Evolutionary conservation across 257 asterid genomes (phyloP), one percentile per base, ranked within the genome.

Genomic region (Rhazya stricta): DNA sequence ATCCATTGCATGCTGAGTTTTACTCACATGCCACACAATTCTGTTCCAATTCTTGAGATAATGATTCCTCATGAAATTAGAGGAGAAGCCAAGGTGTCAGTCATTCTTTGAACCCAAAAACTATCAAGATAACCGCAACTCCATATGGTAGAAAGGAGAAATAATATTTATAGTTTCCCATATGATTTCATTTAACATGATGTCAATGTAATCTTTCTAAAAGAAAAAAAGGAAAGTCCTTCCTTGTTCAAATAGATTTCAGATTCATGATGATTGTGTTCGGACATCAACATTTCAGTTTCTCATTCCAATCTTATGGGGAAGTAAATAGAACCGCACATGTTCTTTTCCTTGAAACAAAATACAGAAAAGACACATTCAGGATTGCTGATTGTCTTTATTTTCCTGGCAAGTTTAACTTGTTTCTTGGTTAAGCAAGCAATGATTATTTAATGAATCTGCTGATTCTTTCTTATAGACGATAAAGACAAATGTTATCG

Each of bases 401-500:
- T 51, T 50, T 41, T 5, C 45, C 72, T 30, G 12, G 12, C 43
- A 46, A 5, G 16, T 12, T 74, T 74, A 27, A 46, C 21, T 73
- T 34, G 1, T 12, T 6, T 23, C 5, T 18, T 73, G 18, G 58
- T 21, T 19, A 13, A 69, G 25, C 37, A 34, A 18, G 37, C 19
- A 48, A 18, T 60, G 51, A 68, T 58, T 43, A 42, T 41, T 70
- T 46, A 1, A 48, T 36, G n/a, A 67, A 30, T 69, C 62, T 50
- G 27, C 36, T 39, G 34, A 2, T 21, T n/a, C 62, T 45, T 71
- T 25, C 29, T 66, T 21, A 73, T 92, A 94, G 98, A 94, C 98
- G 18, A 94, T 89, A 48, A 94, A 94, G 91, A 94, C 98, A 62
- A 94, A 94, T 80, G 98, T 94, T 2, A 91, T 91, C 37, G 98